These are phyloP conservation scores for Aspergillus kassunensis DNA, from an alignment of 495 filamentous ascomycete species.

Conservation along the genomic window DNA sequence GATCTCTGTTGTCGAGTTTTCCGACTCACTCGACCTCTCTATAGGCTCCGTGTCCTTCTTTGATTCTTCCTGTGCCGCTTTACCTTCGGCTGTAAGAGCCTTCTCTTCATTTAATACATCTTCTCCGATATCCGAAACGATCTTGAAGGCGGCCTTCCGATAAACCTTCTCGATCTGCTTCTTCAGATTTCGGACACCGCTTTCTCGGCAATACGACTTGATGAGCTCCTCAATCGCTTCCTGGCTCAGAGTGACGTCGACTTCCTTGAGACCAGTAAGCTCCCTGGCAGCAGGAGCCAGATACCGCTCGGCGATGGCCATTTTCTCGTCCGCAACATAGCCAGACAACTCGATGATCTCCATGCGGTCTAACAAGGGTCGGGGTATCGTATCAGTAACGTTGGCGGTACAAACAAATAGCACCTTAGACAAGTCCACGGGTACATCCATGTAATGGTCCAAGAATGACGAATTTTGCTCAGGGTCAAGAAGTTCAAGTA, in stretches of 20 bases:
- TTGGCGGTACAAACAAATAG: conserved; percentile 99
- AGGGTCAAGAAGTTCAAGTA: conserved; percentile 92
- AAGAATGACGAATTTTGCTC: conserved; percentile 98
- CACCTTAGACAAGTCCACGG: conserved; percentile 95
- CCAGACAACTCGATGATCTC: conserved; percentile 96
- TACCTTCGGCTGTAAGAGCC: conserved; percentile 84
- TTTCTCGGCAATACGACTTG: conserved; percentile 97
- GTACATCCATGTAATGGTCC: conserved; percentile 98
- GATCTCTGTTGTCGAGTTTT: conserved; percentile 65
- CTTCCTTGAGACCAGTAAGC: conserved; percentile 83
- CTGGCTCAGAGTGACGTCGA: conserved; percentile 76
- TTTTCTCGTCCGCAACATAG: conserved; percentile 98
- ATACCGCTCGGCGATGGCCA: conserved; percentile 94
- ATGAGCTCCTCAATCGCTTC: conserved; percentile 93
- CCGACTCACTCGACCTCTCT: conserved; percentile 57
- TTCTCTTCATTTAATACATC: conserved; percentile 74
- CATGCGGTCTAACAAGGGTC: conserved; percentile 94
- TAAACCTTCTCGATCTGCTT: conserved; percentile 99
- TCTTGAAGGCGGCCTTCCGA: conserved; percentile 94
- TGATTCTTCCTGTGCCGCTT: conserved; percentile 70
- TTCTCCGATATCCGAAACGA: conserved; percentile 92
- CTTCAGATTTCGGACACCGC: conserved; percentile 95
- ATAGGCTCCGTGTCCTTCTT: conserved; percentile 52
- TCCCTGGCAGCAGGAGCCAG: conserved; percentile 89
- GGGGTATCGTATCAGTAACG: conserved; percentile 97